Base-by-base conservation (phyloP, 257 asterid species). In the Coffea eugenioides region DNA sequence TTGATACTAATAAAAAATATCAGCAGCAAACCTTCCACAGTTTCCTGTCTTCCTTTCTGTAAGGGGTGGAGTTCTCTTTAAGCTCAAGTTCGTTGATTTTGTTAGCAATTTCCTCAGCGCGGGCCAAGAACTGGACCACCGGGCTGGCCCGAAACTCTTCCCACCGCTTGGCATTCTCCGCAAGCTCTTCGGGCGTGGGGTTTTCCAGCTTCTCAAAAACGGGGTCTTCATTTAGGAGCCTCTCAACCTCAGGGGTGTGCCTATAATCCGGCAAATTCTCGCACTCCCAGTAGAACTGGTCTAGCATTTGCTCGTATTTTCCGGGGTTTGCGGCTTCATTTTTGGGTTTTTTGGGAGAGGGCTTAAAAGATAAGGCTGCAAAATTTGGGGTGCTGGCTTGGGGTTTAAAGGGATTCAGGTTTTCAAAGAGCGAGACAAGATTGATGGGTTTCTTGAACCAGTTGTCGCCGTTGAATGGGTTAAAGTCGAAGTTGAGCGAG, bases 91-190 rank as follows among this genome's bases (percentile, higher is more conserved):
- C 97, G 79, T 94, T 92, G 65, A 96, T 86, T 78, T 89, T 86
- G 83, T 89, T 97, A 15, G 93, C 91, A 81, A 96, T 92, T 84
- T 88, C 92, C 89, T 94, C 97, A 52, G 98, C 96, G 16, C 82
- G 92, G 21, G 84, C 76, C 85, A 94, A 23, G 87, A 96, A 96
- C 80, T 96, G 92, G 76, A 84, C 89, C 69, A 96, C 94, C 39
- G 99, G 98, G 82, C 86, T 92, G 62, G 83, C 83, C 76, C 88
- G 84, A 59, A 96, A 87, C 64, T 87, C 92, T 34, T 82, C 86
- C 95, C 92, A 91, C 98, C 96, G 92, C 75, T 87, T 86, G 85
- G 90, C 91, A 78, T 96, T 92, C 89, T 96, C 97, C 74, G 90
- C 92, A 79, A 91, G 78, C 80, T 96, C 99, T 69, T 92, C 96